Evolutionary conservation across 2,329 filamentous ascomycete genomes (phyloP).

Genomic region (Mollisia scopiformis): DNA sequence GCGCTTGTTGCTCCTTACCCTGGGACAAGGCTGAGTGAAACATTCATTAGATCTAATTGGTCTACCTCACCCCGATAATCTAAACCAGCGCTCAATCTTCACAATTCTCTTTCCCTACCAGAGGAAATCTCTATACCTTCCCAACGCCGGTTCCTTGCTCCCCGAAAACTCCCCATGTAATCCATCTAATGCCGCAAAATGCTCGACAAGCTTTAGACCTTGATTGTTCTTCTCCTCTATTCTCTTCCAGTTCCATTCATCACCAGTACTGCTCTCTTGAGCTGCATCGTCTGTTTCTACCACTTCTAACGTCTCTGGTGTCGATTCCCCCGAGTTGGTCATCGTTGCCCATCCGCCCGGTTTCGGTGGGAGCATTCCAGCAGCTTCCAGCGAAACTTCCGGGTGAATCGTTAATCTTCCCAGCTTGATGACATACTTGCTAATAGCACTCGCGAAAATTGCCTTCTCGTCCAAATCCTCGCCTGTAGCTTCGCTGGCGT

Average conservation of each 20-base stretch:
- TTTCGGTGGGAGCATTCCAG: slow-evolving; percentile 73
- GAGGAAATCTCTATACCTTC: slow-evolving; percentile 36
- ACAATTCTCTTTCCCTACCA: slow-evolving; percentile 12
- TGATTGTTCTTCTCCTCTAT: slow-evolving; percentile 57
- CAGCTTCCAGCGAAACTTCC: slow-evolving; percentile 71
- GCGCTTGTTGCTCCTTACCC: background rate
- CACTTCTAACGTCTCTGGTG: slow-evolving; percentile 24
- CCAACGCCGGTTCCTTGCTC: slow-evolving; percentile 35
- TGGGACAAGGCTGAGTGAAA: background rate
- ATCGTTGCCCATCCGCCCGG: slow-evolving; percentile 64
- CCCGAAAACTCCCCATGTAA: slow-evolving; percentile 43
- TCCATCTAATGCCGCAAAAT: slow-evolving; percentile 61
- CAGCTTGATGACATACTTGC: slow-evolving; percentile 84
- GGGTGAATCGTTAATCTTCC: slow-evolving; percentile 84
- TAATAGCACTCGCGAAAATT: slow-evolving; percentile 72
- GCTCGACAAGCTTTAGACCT: slow-evolving; percentile 56
- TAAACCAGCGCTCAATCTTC: background rate
- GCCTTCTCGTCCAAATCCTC: slow-evolving; percentile 57
- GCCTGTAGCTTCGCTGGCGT: slow-evolving; percentile 31
- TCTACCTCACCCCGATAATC: background rate
- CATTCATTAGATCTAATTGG: background rate
- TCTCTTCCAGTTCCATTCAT: slow-evolving; percentile 59
- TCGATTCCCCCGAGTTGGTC: slow-evolving; percentile 34
- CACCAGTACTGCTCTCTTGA: slow-evolving; percentile 10
- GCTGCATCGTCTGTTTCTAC: slow-evolving; percentile 7